Percentiles rank a stretch among this genome's conserved stretches.
Evolutionary conservation across 305 asterid genomes (phyloP).

Genomic region (Fraxinus velutina): DNA sequence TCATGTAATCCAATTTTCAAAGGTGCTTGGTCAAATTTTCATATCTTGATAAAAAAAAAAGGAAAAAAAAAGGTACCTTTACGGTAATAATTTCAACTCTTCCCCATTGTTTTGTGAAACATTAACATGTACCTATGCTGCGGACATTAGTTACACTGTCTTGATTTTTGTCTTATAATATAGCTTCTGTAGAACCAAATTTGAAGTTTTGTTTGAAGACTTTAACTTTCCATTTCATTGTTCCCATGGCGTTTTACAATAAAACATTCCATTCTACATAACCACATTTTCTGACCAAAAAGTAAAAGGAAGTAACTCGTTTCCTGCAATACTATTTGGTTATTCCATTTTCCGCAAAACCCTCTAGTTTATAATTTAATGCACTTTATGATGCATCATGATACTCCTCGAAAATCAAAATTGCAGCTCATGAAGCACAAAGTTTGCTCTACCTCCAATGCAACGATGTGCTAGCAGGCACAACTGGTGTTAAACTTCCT

Average conservation of each 20-base stretch:
- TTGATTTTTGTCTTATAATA: neutral
- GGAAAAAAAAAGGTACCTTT: no score
- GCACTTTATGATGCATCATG: neutral
- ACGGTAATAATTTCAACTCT: neutral
- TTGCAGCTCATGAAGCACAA: no score
- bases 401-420: neutral
- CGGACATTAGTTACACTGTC: neutral
- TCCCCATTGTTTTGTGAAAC: neutral
- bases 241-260: neutral
- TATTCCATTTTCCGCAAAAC: neutral
- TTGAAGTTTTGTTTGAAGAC: neutral
- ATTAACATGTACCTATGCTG: neutral
- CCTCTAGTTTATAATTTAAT: neutral
- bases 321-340: neutral
- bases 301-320: neutral
- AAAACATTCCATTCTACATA: no score
- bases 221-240: neutral
- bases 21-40: no score
- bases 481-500: neutral
- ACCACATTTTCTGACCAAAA: neutral
- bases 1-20: no score
- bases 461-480: neutral
- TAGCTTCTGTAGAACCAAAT: neutral
- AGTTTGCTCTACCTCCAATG: no score
- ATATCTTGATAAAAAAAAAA: no score